These are phyloP conservation scores for Friedmanniomyces simplex DNA, from an alignment of 495 filamentous ascomycete genomes.

Conservation along the genomic window DNA sequence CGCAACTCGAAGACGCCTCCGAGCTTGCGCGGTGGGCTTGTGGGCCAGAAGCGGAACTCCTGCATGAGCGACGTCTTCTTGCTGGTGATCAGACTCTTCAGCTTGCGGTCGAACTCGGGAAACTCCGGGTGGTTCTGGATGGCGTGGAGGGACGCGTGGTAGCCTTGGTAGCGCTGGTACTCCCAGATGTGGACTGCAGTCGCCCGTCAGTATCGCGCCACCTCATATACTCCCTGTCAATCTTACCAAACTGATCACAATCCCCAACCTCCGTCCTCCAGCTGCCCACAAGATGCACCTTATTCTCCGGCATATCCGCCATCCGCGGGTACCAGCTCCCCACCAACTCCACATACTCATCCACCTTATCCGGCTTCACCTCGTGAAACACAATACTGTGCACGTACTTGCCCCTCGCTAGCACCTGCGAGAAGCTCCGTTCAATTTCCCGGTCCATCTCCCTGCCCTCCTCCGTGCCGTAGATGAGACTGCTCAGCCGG, in stretches of 20 bases:
- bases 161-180: constrained; percentile 93
- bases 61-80: constrained; percentile 94
- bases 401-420: constrained; percentile 95
- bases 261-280: constrained; percentile 98
- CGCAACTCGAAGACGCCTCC: constrained; percentile 94
- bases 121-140: constrained; percentile 74
- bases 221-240: not conserved
- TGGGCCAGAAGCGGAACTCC: constrained; percentile 99
- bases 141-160: constrained; percentile 79
- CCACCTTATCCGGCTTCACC: constrained; percentile 88
- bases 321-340: constrained; percentile 85
- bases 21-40: constrained; percentile 75
- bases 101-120: constrained; percentile 66
- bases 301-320: constrained; percentile 69
- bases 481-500: constrained; percentile 64
- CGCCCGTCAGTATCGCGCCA: not conserved
- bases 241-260: constrained; percentile 88
- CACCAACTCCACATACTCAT: constrained; percentile 89
- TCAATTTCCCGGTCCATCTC: constrained; percentile 91
- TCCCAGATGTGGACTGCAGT: constrained; percentile 92
- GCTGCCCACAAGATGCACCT: constrained; percentile 91
- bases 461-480: constrained; percentile 88
- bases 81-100: constrained; percentile 66
- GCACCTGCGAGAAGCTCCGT: constrained; percentile 82
- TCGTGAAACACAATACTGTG: constrained; percentile 96